Percentiles rank a stretch among this genome's conserved stretches.
These are phyloP conservation scores for Skeletonema costatum DNA, from an alignment of 108 stramenopile species.

Conservation along the genomic window DNA sequence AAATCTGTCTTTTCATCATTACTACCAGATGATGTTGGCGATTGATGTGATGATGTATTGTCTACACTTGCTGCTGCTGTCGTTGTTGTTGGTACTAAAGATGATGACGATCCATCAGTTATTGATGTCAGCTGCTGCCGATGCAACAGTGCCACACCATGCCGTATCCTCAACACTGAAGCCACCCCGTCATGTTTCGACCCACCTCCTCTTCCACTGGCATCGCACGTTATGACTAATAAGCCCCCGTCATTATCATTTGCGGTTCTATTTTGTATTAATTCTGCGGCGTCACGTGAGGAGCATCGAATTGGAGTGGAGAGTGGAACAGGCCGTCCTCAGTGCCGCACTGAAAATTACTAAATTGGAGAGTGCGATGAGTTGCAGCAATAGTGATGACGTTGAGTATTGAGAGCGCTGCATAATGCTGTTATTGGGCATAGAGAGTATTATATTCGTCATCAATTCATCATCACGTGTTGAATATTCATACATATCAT, in stretches of 20 bases:
- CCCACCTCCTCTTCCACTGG: constrained; percentile 40
- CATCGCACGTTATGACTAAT: constrained; percentile 35
- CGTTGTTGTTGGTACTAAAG: background rate
- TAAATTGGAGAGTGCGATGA: background rate
- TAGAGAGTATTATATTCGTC: no score
- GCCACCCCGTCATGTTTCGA: constrained; percentile 45
- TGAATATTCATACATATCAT: no score
- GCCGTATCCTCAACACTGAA: constrained; percentile 21
- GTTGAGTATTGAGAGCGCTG: no score
- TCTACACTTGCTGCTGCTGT: background rate
- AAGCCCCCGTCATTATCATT: constrained; percentile 12
- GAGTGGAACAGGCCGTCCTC: background rate
- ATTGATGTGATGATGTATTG: background rate
- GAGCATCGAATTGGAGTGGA: constrained; percentile 7
- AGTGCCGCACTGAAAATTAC: background rate
- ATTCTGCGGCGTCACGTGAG: constrained; percentile 30
- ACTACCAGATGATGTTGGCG: background rate
- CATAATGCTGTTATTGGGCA: no score
- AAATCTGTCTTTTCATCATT: constrained; percentile 8
- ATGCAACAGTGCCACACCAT: constrained; percentile 6
- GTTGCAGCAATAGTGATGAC: background rate
- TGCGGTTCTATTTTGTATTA: constrained; percentile 14
- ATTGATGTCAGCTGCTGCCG: background rate
- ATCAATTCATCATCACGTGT: no score
- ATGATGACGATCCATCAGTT: background rate